Percentiles rank a stretch among this genome's conserved stretches.
These are phyloP conservation scores for Aspergillus texensis DNA, from an alignment of 2,329 filamentous ascomycete species.

Conservation along the genomic window DNA sequence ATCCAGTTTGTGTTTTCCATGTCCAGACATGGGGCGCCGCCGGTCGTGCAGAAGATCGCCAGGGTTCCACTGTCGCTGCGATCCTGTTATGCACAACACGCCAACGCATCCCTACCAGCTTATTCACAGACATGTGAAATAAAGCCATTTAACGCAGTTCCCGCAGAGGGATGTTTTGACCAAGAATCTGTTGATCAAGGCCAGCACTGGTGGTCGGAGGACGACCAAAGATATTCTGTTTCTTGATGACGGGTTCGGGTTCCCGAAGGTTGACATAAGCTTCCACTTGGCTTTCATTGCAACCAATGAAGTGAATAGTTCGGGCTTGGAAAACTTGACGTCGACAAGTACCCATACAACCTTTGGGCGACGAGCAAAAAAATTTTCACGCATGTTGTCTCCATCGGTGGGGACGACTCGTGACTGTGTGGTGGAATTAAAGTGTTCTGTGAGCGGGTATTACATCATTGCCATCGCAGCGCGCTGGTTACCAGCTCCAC, in stretches of 20 bases:
- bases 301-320: neutral
- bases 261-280: neutral
- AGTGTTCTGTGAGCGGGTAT: neutral
- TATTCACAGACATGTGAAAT: conserved; percentile 7
- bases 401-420: neutral
- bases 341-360: neutral
- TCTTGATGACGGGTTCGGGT: neutral
- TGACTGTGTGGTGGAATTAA: neutral
- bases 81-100: conserved; percentile 16
- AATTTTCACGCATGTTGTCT: neutral
- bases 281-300: neutral
- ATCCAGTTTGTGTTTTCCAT: conserved; percentile 16
- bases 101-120: conserved; percentile 15
- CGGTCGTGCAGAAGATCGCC: conserved; percentile 11
- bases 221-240: neutral
- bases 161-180: neutral
- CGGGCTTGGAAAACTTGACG: neutral
- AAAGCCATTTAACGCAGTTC: neutral
- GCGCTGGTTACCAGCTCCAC: neutral
- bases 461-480: neutral
- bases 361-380: neutral
- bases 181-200: neutral
- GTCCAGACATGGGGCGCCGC: neutral
- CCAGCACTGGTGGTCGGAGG: neutral
- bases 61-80: conserved; percentile 15